Evolutionary conservation across 2,329 filamentous ascomycete species (phyloP), one percentile per base, ranked within the genome.

Genomic region (Hirsutella thompsonii): DNA sequence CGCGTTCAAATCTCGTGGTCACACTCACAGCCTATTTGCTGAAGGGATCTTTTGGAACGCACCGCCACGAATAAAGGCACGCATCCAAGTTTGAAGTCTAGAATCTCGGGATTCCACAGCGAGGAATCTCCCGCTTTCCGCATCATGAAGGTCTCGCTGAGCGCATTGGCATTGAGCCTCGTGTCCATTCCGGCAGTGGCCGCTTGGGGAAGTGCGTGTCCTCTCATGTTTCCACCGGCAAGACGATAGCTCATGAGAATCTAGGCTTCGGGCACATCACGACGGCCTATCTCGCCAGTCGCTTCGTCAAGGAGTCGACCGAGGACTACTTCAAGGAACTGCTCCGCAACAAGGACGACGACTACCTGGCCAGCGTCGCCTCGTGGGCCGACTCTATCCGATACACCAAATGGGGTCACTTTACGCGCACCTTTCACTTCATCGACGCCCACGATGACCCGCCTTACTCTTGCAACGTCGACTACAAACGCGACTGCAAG

Each of bases 361-460:
- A 76, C 50, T 81, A 80, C 52, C 66, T 83, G 20, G 76, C 77
- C 37, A 67, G 67, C 42, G 70, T 81, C 3, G 78, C 79, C 3
- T 75, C 75, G 9, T 83, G 79, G 79, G 78, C 79, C 23, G 79
- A 83, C 60, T 76, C 68, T 32, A 68, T 79, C 55, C 69, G 77
- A 20, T 81, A 82, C 60, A 79, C 74, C 8, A 67, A 69, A 55
- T 78, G 73, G 63, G 77, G 75, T 13, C 65, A 66, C 30, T 82
- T 76, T 57, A 76, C 72, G 8, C 72, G 67, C 47, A 69, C 69
- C 28, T 80, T 79, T 57, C 79, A 83, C 65, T 83, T 76, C 61
- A 82, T 83, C 59, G 79, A 82, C 55, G 77, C 78, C 44, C 69
- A 79, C 51, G 79, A 83, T 58, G 57, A 61, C 49, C 79, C 79